These are phyloP conservation scores for Papiliotrema flavescens DNA, from an alignment of 1,284 basidiomycete species.

Conservation along the genomic window DNA sequence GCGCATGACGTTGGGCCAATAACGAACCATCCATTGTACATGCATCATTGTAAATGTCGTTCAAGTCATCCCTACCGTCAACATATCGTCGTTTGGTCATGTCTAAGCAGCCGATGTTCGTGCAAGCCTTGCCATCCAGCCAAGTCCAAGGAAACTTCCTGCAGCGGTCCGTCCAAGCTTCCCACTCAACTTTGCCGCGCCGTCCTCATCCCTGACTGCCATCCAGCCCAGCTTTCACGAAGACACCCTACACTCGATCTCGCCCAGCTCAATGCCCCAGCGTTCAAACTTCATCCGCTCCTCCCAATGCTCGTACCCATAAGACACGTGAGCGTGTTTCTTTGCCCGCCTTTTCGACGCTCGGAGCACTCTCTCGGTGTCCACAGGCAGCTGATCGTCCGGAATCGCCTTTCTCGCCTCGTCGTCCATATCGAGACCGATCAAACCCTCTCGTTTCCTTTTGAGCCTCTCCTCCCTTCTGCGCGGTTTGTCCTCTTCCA, in stretches of 20 bases:
- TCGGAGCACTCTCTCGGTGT: neutral
- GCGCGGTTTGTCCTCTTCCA: neutral
- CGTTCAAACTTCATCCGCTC: conserved; percentile 1
- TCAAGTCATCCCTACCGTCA: too few species aligned
- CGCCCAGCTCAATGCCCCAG: neutral
- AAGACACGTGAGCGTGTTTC: neutral
- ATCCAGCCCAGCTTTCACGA: neutral
- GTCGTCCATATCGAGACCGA: neutral
- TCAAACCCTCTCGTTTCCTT: neutral
- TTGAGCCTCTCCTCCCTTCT: neutral
- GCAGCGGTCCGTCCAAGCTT: too few species aligned
- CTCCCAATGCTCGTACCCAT: neutral
- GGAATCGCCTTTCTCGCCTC: neutral
- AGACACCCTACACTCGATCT: neutral
- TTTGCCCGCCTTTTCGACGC: neutral
- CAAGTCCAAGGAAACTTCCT: too few species aligned
- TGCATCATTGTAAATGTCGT: too few species aligned
- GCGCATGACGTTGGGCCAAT: too few species aligned
- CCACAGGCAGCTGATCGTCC: neutral
- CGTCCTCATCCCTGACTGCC: too few species aligned
- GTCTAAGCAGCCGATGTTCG: too few species aligned
- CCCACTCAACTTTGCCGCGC: too few species aligned
- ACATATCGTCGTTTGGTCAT: too few species aligned
- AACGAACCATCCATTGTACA: too few species aligned
- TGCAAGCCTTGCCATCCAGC: too few species aligned